These are phyloP conservation scores for Phytophthora pisi DNA, from an alignment of 352 stramenopile species.

Conservation along the genomic window DNA sequence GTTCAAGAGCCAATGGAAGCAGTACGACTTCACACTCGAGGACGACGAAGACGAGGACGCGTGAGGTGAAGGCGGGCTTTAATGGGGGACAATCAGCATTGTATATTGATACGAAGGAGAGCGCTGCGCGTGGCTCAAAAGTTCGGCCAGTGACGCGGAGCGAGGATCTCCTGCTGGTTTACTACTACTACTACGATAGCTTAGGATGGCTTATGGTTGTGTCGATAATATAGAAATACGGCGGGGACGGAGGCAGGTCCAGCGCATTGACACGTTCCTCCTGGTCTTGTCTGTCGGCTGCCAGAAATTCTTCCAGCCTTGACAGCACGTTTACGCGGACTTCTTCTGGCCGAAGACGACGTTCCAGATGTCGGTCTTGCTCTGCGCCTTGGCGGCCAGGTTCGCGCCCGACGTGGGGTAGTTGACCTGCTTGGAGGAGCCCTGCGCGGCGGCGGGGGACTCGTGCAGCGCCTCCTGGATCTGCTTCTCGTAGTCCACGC, in stretches of 20 bases:
- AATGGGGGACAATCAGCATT: constrained; percentile 12
- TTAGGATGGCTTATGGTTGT: constrained; percentile 18
- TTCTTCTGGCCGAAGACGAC: constrained; percentile 52
- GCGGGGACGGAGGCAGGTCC: neutral
- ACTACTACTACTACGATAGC: constrained; percentile 35
- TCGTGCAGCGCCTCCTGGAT: constrained; percentile 67
- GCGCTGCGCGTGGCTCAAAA: too few relatives aligned
- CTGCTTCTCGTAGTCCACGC: constrained; percentile 76
- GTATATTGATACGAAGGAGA: constrained; percentile 34
- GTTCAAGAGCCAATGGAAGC: constrained; percentile 71
- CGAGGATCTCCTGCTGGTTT: constrained; percentile 6
- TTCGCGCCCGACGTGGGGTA: constrained; percentile 21
- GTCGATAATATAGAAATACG: constrained; percentile 44
- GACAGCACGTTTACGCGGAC: constrained; percentile 15
- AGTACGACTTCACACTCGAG: constrained; percentile 76
- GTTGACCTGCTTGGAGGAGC: constrained; percentile 33
- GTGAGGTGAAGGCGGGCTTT: neutral
- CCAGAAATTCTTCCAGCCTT: neutral
- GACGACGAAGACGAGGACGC: constrained; percentile 34
- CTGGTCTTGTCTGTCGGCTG: neutral
- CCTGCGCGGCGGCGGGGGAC: constrained; percentile 29
- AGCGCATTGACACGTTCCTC: neutral
- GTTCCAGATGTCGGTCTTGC: constrained; percentile 59
- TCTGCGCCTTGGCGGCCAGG: constrained; percentile 21
- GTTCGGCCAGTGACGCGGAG: neutral